Evolutionary conservation across 2,329 filamentous ascomycete genomes (phyloP), one percentile per base, ranked within the genome.

Genomic region (Claviceps lovelessii): DNA sequence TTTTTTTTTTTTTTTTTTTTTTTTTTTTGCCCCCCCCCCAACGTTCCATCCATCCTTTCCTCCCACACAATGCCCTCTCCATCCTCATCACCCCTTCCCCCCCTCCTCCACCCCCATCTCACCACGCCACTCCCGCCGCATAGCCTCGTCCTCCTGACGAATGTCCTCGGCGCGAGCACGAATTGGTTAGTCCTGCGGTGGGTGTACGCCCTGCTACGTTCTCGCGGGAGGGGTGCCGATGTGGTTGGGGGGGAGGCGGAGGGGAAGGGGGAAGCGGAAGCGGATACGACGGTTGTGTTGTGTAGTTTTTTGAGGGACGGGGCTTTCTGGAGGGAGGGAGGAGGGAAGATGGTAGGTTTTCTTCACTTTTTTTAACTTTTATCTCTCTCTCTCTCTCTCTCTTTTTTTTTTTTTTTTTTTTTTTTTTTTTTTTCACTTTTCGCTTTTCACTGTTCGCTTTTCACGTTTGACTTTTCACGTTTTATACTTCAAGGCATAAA

Each of bases 271-370:
- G 28, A 31, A 3, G 11, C 9, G 15, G 60, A 3, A 63, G 64
- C 58, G 62, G 62, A 39, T 59, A 55, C 44, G 42, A 76, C 73
- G 51, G 78, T 96, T 0, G 75, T 95, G 3, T 74, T 96, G 3
- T 82, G 93, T 56, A 94, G 87, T 71, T 95, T 93, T 70, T 72
- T 95, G 69, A 78, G 88, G 57, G 85, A 91, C 62, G 79, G 78
- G 59, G 73, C 78, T 1, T 94, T 95, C 65, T 96, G 90, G 89
- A 82, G 74, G 58, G 79, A 84, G 3, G 84, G 87, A 51, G 78
- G 77, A 2, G 77, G 80, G 53, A 84, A 84, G 67, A 68, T 89
- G 64, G 85, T 88, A 54, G 57, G 62, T 60, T 46, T 5, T 28
- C 28, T 17, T n/a, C n/a, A n/a, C n/a, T 46, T 17, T 28, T 45